Percentiles rank a stretch among this genome's conserved stretches.
Conservation (phyloP, 176 grass and related monocot species). For the Pontederia paniculata region DNA sequence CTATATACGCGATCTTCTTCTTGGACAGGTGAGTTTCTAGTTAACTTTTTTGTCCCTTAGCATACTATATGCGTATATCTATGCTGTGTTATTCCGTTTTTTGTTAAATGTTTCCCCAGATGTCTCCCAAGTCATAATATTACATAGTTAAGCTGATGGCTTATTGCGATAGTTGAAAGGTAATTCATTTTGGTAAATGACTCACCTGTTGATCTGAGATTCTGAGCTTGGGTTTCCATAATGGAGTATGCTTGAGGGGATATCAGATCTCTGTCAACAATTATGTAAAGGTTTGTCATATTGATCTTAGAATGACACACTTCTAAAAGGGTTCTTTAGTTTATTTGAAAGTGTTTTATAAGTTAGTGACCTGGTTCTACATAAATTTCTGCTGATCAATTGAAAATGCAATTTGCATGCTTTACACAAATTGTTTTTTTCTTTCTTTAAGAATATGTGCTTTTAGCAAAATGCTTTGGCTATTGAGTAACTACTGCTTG, state of each 20-base stretch:
- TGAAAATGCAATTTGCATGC: too few species aligned
- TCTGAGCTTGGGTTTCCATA: conserved; percentile 50
- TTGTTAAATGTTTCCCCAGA: neutral
- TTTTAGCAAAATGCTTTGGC: too few species aligned
- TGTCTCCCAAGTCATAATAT: neutral
- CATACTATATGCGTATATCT: neutral
- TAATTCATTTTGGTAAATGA: conserved; percentile 45
- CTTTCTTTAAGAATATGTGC: too few species aligned
- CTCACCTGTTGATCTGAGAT: too few species aligned
- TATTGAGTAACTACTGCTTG: too few species aligned
- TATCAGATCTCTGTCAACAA: conserved; percentile 47
- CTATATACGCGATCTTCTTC: conserved; percentile 93
- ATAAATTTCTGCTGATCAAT: too few species aligned
- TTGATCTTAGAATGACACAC: conserved; percentile 46
- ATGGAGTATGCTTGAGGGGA: conserved; percentile 84
- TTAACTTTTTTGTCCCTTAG: conserved; percentile 13
- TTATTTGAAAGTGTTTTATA: too few species aligned
- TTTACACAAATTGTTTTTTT: too few species aligned
- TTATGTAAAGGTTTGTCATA: conserved; percentile 97
- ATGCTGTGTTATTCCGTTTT: neutral
- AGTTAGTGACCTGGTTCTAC: too few species aligned
- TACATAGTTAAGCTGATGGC: conserved; percentile 23
- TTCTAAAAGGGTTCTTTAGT: conserved; percentile 13
- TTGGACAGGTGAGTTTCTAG: conserved; percentile 62
- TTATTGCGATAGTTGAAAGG: conserved; percentile 47